Base-by-base conservation (phyloP, 2,329 filamentous ascomycete species). In the Paecilomyces formosus region DNA sequence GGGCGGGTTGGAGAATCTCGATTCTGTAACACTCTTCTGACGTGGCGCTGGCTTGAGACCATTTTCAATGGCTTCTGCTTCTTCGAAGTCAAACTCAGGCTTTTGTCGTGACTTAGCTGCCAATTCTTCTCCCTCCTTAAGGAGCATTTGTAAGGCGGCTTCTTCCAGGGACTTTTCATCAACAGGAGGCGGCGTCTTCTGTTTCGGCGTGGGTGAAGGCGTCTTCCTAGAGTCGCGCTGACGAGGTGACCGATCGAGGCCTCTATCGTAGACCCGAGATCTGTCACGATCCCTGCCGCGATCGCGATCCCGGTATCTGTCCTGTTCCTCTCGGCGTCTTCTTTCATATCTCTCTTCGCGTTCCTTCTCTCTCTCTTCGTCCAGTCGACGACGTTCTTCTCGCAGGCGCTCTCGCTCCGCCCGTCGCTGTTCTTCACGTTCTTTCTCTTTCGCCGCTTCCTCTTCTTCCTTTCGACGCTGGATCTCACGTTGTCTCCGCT, bases 101-200 rank as follows among this genome's bases (percentile, higher is more conserved):
- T 79, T 77, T 60, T 78, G 74, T 39, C 74, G 72, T 3, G 78
- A 75, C 64, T 81, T 82, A 24, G 80, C 80, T 8, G 81, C 79
- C 61, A 82, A 74, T 62, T 81, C 77, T 63, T 82, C 78, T 54
- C 81, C 80, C 68, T 85, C 82, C 63, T 76, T 78, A 22, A 85
- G 65, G 11, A 85, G 73, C 60, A 80, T 67, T 58, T 82, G 77
- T 56, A 85, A 71, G 11, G 82, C 82, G 39, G 80, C 75, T 61
- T 82, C 79, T 64, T 85, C 82, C 53, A 85, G 67, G 18, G 80
- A 77, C 67, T 84, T 82, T 59, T 84, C 81, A 58, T 78, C 76
- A 54, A 82, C 76, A 3, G 69, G 65, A n/a, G 67, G 50, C 31
- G 58, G 67, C 2, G 70, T 70, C 3, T 70, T 66, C 30, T 71